Conservation (phyloP, 2,329 filamentous ascomycete genomes). For the Sarocladium oryzae region DNA sequence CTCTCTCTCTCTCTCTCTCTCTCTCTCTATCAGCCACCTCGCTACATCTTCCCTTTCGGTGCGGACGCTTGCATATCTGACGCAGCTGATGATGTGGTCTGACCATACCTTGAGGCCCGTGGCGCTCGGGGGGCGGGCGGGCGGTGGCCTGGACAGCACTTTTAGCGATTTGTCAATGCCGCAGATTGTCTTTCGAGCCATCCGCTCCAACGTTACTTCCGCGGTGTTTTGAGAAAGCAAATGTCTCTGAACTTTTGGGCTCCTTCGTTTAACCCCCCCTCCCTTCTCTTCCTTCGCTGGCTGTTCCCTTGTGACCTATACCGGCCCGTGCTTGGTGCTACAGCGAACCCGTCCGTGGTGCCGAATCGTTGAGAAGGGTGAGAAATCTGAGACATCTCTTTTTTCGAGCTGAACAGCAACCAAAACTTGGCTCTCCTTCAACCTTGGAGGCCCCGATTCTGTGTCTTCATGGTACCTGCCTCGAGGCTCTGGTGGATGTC, state of each 20-base stretch:
- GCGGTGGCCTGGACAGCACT: too few species aligned
- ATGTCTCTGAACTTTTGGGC: too few species aligned
- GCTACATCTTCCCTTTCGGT: neutral
- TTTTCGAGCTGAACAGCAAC: too few species aligned
- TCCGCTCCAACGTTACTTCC: constrained; percentile 1
- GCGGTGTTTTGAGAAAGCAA: neutral
- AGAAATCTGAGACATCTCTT: neutral
- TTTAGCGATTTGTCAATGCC: neutral
- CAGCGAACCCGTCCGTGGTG: neutral
- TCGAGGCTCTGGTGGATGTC: neutral
- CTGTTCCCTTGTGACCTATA: neutral
- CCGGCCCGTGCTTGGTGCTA: neutral
- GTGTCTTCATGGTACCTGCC: neutral
- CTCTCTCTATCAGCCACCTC: neutral
- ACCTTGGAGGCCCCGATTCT: too few species aligned
- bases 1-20: neutral
- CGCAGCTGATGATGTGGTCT: neutral
- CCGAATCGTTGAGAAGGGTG: neutral
- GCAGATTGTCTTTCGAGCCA: too few species aligned
- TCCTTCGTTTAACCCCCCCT: too few species aligned
- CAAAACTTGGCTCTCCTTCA: too few species aligned
- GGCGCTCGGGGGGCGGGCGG: too few species aligned
- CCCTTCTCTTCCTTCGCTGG: too few species aligned
- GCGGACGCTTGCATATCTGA: neutral
- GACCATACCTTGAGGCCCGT: too few species aligned